Evolutionary conservation across 169 alveolate species (phyloP).

Genomic region (Amoebophrya sp.): DNA sequence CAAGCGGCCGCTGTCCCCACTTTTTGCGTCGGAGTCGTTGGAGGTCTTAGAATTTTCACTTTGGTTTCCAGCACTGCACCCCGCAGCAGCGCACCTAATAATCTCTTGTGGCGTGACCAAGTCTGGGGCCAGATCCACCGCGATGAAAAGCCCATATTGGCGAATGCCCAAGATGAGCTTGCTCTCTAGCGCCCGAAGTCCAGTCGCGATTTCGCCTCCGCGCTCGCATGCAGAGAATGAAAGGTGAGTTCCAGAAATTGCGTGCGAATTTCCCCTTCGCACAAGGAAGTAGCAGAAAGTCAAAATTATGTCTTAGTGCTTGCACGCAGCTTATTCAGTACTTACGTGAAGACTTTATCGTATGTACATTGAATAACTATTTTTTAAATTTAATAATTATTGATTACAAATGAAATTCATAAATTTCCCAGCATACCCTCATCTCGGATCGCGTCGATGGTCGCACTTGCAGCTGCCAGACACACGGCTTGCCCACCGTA

Average conservation of each 20-base stretch:
- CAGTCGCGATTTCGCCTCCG: background rate
- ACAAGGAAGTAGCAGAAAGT: no score
- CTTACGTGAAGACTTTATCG: no score
- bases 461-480: background rate
- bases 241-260: no score
- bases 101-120: background rate
- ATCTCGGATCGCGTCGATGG: background rate
- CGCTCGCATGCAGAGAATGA: background rate
- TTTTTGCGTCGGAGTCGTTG: background rate
- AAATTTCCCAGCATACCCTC: background rate
- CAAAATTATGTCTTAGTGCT: no score
- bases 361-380: no score
- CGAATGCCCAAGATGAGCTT: background rate
- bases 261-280: no score
- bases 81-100: background rate
- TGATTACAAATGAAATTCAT: no score
- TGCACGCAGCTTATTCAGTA: no score
- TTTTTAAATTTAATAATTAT: no score
- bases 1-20: background rate
- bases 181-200: background rate
- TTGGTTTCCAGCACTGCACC: background rate
- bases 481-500: background rate
- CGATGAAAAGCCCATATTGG: background rate
- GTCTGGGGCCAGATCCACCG: background rate
- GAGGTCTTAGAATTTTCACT: background rate